Evolutionary conservation across 108 stramenopile genomes (phyloP), one percentile per base, ranked within the genome.

Genomic region (Nitzschia palea): DNA sequence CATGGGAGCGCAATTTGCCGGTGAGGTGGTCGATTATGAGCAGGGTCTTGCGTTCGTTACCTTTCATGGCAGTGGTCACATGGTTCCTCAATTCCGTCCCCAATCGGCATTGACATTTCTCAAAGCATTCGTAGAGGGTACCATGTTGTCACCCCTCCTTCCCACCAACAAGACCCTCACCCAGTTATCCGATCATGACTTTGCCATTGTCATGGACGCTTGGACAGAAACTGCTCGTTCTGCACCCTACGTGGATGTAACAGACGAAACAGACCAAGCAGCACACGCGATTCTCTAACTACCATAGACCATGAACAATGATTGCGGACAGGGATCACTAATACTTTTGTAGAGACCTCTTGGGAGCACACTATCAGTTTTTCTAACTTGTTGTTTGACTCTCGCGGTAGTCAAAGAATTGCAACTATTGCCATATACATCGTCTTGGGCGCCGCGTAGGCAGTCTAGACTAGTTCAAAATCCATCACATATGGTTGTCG

Each of bases 21-120:
- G 87, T 5, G 77, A 88, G 48, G 76, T 84, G 14, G 77, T 80
- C 14, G 70, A 80, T 61, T 88, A 88, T 55, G 74, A 83, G 29
- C 28, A 85, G 25, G 78, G 73, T n/a, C 47, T 88, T 9, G 44
- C 67, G 6, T 88, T 88, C 58, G 42, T 82, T 23, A 85, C 87
- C 1, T 62, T 88, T 28, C 87, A 88, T 69, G 84, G 84, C 22
- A 59, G 59, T 37, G 87, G 87, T 20, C 87, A 88, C 62, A 88
- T 88, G 87, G 87, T 88, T 1, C 87, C 82, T n/a, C 75, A 78
- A 48, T 83, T 83, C 58, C 79, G 82, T 5, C 82, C 86, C 12
- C 80, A 79, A 52, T 70, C 84, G 8, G 74, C 81, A 18, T 54
- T 88, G 53, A 67, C 70, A 59, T 72, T 88, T 44, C 31, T 87